A percentile compares a stretch with the other conserved stretches of the same genome.
These are phyloP conservation scores for Phytophthora ramorum DNA, from an alignment of 352 stramenopile species.

Conservation along the genomic window DNA sequence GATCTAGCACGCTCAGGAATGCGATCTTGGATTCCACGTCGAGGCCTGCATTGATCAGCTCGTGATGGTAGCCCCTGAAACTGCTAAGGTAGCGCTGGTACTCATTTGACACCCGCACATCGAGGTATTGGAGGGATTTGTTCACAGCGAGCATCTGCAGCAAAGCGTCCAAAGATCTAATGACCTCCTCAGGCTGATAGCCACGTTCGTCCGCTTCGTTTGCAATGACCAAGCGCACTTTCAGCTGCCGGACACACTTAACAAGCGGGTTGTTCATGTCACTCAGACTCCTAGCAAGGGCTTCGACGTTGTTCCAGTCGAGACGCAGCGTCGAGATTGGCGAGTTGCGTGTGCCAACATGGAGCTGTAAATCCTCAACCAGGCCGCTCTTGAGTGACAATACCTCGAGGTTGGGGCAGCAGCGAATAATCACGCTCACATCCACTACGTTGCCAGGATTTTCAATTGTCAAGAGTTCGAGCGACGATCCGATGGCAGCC, in stretches of 20 bases:
- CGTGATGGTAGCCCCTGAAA: constrained; percentile 18
- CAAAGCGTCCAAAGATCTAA: constrained; percentile 3
- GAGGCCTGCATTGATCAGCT: constrained; percentile 14
- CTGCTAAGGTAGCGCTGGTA: constrained; percentile 8
- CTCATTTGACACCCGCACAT: constrained; percentile 11
- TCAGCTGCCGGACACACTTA: constrained; percentile 16
- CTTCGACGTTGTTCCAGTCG: constrained; percentile 16
- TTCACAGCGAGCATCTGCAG: constrained; percentile 24
- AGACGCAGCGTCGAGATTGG: constrained; percentile 13
- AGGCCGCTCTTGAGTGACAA: constrained; percentile 16
- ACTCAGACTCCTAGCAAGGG: constrained; percentile 6
- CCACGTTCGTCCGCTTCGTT: not conserved
- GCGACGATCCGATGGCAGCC: constrained; percentile 14
- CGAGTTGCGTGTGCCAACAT: not conserved
- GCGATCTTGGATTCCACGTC: constrained; percentile 17
- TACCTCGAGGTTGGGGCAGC: constrained; percentile 23
- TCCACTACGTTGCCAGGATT: constrained; percentile 13
- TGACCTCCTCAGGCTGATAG: constrained; percentile 1
- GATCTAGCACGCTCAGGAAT: constrained; percentile 16
- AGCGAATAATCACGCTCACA: constrained; percentile 19
- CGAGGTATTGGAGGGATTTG: constrained; percentile 16
- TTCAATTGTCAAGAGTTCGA: constrained; percentile 19
- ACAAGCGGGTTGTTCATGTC: constrained; percentile 16
- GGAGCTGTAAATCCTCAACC: constrained; percentile 12
- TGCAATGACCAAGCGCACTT: constrained; percentile 3